Evolutionary conservation across 208 protist species (phyloP).

Genomic region (Trypanosoma platydactyli): DNA sequence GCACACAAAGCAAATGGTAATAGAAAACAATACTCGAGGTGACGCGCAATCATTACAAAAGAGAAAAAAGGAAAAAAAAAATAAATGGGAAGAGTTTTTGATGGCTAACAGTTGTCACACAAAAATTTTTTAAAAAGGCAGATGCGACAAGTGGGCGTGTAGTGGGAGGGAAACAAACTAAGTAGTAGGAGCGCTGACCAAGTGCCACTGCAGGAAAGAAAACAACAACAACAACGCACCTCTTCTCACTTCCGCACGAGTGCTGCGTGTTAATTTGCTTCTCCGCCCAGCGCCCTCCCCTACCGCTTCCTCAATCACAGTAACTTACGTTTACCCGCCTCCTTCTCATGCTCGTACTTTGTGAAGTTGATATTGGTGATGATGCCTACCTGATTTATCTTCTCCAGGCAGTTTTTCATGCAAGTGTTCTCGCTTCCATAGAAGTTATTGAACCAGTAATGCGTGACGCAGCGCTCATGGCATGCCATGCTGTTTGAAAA

Average conservation of each 20-base stretch:
- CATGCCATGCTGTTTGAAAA: constrained; percentile 67
- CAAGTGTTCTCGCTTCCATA: constrained; percentile 73
- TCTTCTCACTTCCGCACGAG: too few species aligned
- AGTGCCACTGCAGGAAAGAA: not conserved
- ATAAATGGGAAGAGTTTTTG: not conserved
- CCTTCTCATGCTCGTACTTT: constrained; percentile 67
- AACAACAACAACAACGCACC: constrained; percentile 7
- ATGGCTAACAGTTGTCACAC: not conserved
- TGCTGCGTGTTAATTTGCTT: not conserved
- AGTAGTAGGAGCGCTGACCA: constrained; percentile 6
- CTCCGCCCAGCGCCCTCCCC: not conserved
- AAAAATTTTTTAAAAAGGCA: too few species aligned
- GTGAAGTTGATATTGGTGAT: constrained; percentile 87
- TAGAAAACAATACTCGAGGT: too few species aligned
- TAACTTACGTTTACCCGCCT: constrained; percentile 7
- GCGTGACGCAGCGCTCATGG: constrained; percentile 77
- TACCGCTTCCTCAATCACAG: not conserved
- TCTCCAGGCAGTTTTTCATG: constrained; percentile 89
- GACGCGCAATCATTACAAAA: not conserved
- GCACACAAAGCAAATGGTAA: too few species aligned
- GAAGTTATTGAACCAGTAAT: constrained; percentile 84
- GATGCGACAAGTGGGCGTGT: not conserved
- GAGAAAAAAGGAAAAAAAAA: constrained; percentile 20
- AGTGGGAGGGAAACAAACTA: not conserved
- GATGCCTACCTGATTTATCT: constrained; percentile 79